A percentile compares a stretch with the other conserved stretches of the same genome.
Evolutionary conservation across 1,139 yeast genomes (phyloP).

Genomic region (Protomyces inouyei): DNA sequence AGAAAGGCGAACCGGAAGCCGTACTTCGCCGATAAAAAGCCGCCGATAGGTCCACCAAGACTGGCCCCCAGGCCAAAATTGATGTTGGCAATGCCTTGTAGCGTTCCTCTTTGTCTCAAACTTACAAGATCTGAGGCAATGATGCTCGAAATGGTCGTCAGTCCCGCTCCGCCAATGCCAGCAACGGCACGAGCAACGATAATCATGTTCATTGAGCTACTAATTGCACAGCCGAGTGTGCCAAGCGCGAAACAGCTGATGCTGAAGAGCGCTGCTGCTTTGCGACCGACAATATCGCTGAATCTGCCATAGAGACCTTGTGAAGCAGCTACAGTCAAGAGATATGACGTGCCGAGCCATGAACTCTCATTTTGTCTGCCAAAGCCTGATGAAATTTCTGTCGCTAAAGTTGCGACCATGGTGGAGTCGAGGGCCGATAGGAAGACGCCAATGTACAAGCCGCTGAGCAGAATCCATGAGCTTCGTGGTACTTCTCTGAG

Average conservation of each 20-base stretch:
- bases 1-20: slow-evolving; percentile 76
- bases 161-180: slow-evolving; percentile 54
- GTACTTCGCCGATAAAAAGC: slow-evolving; percentile 58
- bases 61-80: slow-evolving; percentile 50
- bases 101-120: slow-evolving; percentile 48
- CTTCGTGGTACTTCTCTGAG: slow-evolving; percentile 6
- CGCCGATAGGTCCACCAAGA: slow-evolving; percentile 55
- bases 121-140: slow-evolving; percentile 50
- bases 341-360: slow-evolving; percentile 33
- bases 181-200: slow-evolving; percentile 49
- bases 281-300: slow-evolving; percentile 53
- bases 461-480: slow-evolving; percentile 20
- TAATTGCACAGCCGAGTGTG: slow-evolving; percentile 44
- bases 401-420: slow-evolving; percentile 30
- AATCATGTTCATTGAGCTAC: slow-evolving; percentile 44
- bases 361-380: slow-evolving; percentile 27
- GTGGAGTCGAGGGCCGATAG: slow-evolving; percentile 35
- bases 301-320: slow-evolving; percentile 48
- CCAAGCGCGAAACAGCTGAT: slow-evolving; percentile 48
- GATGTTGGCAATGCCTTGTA: slow-evolving; percentile 41
- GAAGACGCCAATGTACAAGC: slow-evolving; percentile 19
- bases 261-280: slow-evolving; percentile 44
- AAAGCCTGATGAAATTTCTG: slow-evolving; percentile 31
- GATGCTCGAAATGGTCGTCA: slow-evolving; percentile 47
- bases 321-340: slow-evolving; percentile 32